phyloP scores from a whole-genome alignment of 1,139 yeast genomes.

The Diutina rugosa region DNA sequence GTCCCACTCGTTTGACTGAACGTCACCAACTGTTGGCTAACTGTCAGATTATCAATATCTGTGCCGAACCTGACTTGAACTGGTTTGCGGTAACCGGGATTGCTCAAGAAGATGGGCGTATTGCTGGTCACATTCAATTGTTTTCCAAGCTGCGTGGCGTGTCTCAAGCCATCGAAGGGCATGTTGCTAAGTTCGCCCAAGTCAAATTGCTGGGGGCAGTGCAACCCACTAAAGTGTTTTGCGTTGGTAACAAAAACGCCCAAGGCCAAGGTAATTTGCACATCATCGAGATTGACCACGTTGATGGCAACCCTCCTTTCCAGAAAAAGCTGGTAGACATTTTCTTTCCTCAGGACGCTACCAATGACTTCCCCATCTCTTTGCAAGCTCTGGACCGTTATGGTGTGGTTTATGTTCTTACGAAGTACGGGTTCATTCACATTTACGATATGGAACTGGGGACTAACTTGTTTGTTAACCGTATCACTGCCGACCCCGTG shows the following conservation, averaged over 20 bases:
- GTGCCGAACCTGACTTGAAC: constrained; percentile 65
- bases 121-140: constrained; percentile 93
- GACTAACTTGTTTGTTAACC: constrained; percentile 83
- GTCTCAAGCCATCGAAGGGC: constrained; percentile 97
- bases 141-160: constrained; percentile 80
- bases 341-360: constrained; percentile 94
- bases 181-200: constrained; percentile 81
- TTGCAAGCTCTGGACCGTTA: constrained; percentile 76
- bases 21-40: constrained; percentile 73
- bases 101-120: constrained; percentile 87
- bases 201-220: constrained; percentile 64
- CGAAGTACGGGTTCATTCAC: constrained; percentile 95
- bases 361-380: constrained; percentile 93
- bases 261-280: constrained; percentile 82
- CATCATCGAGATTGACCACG: constrained; percentile 93
- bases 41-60: constrained; percentile 85
- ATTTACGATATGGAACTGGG: constrained; percentile 91
- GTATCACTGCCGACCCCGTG: constrained; percentile 93
- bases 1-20: constrained; percentile 70
- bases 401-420: constrained; percentile 79
- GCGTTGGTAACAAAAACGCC: constrained; percentile 79
- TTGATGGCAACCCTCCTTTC: constrained; percentile 73
- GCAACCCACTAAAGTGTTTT: constrained; percentile 74
- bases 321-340: constrained; percentile 85
- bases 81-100: constrained; percentile 97